phyloP scores from a whole-genome alignment of 768 basidiomycete species.

The Russula brevipes region DNA sequence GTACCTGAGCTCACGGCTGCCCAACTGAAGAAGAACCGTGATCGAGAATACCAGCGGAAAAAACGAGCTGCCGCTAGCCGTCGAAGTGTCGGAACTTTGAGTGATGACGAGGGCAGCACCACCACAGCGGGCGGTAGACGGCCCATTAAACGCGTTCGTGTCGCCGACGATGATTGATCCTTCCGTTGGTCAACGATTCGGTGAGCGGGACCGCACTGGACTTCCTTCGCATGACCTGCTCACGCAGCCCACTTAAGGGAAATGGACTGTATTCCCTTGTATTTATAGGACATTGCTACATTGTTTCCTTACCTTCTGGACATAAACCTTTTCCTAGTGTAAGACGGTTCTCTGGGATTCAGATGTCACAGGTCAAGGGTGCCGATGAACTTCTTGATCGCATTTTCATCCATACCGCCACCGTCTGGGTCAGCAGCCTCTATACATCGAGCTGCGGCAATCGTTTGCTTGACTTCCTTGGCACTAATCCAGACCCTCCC shows the following conservation, averaged over 20 bases:
- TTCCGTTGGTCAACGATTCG: neutral
- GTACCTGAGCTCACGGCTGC: constrained; percentile 63
- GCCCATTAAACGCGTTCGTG: constrained; percentile 61
- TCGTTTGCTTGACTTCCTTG: constrained; percentile 65
- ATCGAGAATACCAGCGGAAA: constrained; percentile 74
- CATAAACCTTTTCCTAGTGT: neutral
- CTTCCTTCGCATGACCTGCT: neutral
- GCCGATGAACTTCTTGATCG: constrained; percentile 49
- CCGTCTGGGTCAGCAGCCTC: constrained; percentile 76
- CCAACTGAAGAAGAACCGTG: constrained; percentile 72
- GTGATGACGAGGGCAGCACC: constrained; percentile 62
- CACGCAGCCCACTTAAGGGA: neutral
- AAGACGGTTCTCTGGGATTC: neutral
- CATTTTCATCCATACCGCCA: constrained; percentile 52
- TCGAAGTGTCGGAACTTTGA: constrained; percentile 60
- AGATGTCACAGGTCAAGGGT: constrained; percentile 38
- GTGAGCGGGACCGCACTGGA: neutral
- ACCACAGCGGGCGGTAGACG: constrained; percentile 44
- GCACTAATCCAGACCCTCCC: constrained; percentile 87
- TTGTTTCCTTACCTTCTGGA: constrained; percentile 3
- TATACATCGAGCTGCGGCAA: constrained; percentile 73
- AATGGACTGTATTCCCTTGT: constrained; percentile 17
- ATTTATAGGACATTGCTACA: constrained; percentile 12
- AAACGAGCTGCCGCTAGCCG: constrained; percentile 61
- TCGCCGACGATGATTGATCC: constrained; percentile 47